Base-by-base conservation (phyloP, 2,329 filamentous ascomycete species). In the Ophiocordyceps robertsii region DNA sequence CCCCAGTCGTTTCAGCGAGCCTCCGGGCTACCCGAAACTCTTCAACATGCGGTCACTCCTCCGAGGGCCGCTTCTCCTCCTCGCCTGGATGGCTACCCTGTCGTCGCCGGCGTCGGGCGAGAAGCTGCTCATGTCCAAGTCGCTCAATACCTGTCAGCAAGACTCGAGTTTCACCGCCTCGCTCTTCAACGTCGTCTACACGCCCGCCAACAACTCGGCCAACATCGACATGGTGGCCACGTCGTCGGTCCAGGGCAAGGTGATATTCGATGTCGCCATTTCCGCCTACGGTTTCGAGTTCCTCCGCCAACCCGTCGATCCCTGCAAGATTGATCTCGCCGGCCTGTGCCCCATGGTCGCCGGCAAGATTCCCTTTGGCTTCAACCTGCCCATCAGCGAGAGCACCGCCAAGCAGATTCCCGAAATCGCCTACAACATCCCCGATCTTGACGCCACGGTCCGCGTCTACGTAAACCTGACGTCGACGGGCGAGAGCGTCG, bases 261-360 rank as follows among this genome's bases (percentile, higher is more conserved):
- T 95, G 50, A 73, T 74, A 32, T 89, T 92, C 51, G 80, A 88
- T 49, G 58, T 94, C 44, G 64, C 78, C 46, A 74, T 94, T 51
- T 75, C 80, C 46, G 89, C 86, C 41, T 96, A 95, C 58, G 90
- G 90, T 41, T 87, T 83, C 62, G 68, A 75, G 31, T 77, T 85
- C 50, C 64, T 90, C 52, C 73, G 72, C 48, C 65, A 76, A 51
- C 76, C 67, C 5, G 61, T 95, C 51, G 69, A 95, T 57, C 90
- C 90, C 38, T 96, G 90, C 68, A 65, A 74, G 27, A 67, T 70
- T 44, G 70, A 75, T 48, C 69, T 93, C 47, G 63, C 70, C 46
- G 86, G 87, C 60, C 74, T 95, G 55, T 96, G 90, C 63, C 89
- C 89, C 45, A 94, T 95, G 88, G 83, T 78, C 49, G 77, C 86